Conservation (phyloP, 164 flowering plant genomes). For the Chimonanthus praecox region DNA sequence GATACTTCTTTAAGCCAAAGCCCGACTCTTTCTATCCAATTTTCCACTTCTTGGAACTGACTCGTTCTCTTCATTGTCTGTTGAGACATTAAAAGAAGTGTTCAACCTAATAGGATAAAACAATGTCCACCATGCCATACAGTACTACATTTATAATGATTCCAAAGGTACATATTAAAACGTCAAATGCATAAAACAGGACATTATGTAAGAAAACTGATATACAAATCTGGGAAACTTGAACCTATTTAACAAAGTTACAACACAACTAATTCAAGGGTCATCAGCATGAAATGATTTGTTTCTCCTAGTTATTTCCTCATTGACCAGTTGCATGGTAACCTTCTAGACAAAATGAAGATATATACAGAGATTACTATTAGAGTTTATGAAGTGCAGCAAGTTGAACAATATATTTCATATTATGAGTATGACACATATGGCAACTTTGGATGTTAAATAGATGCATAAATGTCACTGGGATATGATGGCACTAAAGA, state of each 20-base stretch:
- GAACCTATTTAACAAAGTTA: not conserved
- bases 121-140: not conserved
- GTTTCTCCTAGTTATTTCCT: not conserved
- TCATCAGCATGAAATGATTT: not conserved
- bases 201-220: not conserved
- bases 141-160: not conserved
- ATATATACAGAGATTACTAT: not conserved
- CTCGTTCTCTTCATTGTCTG: constrained; percentile 48
- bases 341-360: not conserved
- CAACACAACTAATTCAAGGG: not conserved
- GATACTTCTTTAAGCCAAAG: constrained; percentile 52
- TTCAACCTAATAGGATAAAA: not conserved
- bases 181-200: not conserved
- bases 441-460: too few relatives aligned
- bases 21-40: constrained; percentile 39
- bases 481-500: too few relatives aligned
- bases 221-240: not conserved
- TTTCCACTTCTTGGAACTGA: constrained; percentile 35
- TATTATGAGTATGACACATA: not conserved
- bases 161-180: too few relatives aligned
- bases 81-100: constrained; percentile 8
- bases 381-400: not conserved
- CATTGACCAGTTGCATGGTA: not conserved
- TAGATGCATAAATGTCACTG: too few relatives aligned
- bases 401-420: not conserved